Base-by-base conservation (phyloP, 495 filamentous ascomycete species). In the Jackrogersella minutella region DNA sequence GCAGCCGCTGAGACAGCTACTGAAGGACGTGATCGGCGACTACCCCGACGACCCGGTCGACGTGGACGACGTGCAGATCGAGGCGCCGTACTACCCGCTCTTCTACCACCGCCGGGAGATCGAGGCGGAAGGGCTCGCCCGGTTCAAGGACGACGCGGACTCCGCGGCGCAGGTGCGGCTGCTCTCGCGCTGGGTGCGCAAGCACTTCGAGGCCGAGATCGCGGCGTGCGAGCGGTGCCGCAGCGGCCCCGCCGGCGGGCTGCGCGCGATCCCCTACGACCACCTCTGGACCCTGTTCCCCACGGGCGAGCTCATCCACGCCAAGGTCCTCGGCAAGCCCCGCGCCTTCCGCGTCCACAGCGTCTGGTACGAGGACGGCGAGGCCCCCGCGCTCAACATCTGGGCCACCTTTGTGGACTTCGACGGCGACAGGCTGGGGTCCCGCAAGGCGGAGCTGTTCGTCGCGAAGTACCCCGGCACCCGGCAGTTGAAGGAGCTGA, bases 251-350 rank as follows among this genome's bases (percentile, higher is more conserved):
- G 68, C 3, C 22, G 55, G 64, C 37, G 63, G 69, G 8, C 62
- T 64, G 36, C 68, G 74, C 19, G 68, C 66, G 33, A 77, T 80
- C 50, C 34, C 62, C 10, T 78, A 74, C 64, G 72, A 77, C 28
- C 41, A 68, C 21, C 69, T 78, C 11, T 80, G 78, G 78, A 76
- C 73, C 4, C 57, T 75, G 10, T 78, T 76, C 68, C 60, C 63
- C 0, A 70, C 74, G 8, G 49, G 66, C 6, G 43, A 50, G 33
- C 62, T 79, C 40, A 59, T 73, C 0, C 64, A 73, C 62, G 64
- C 50, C 55, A 66, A 64, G 19, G 5, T 74, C 3, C 56, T 70
- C 9, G 63, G 62, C 3, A 72, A 74, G 28, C 50, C 66, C 41
- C 74, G 77, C 21, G 75, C 76, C 2, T 74, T 68, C 61, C 69